These are phyloP conservation scores for Pyrus betulifolia DNA, from an alignment of 306 rosid genomes.

Conservation along the genomic window DNA sequence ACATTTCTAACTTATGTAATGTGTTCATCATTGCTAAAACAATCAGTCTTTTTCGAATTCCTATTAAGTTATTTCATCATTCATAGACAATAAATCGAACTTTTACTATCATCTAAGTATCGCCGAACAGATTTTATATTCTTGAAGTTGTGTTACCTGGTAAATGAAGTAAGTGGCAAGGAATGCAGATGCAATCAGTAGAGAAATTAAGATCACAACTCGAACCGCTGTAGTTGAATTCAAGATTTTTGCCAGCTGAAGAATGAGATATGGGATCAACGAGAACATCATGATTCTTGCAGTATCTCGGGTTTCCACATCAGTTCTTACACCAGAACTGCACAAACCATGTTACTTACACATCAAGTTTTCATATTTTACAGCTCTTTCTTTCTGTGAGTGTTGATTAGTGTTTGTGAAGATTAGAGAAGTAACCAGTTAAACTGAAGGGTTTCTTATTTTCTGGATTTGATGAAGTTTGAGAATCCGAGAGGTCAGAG, in stretches of 20 bases:
- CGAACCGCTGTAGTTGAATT: slow-evolving; percentile 6
- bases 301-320: slow-evolving; percentile 14
- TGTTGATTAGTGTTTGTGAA: neutral
- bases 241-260: slow-evolving; percentile 21
- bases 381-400: neutral
- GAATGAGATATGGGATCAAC: slow-evolving; percentile 29
- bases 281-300: slow-evolving; percentile 30
- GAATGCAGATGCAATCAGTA: slow-evolving; percentile 11
- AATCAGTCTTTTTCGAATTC: neutral
- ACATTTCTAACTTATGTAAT: neutral
- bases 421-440: slow-evolving; percentile 11
- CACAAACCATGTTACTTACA: neutral
- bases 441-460: slow-evolving; percentile 10
- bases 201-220: slow-evolving; percentile 17
- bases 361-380: neutral
- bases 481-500: slow-evolving; percentile 18
- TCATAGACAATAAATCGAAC: neutral
- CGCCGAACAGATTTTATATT: neutral
- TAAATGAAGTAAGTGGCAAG: slow-evolving; percentile 10
- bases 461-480: slow-evolving; percentile 1
- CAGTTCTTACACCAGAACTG: slow-evolving; percentile 28
- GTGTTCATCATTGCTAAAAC: neutral
- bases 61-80: neutral
- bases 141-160: slow-evolving; percentile 18
- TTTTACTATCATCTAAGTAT: neutral